Conservation (phyloP, 2,329 filamentous ascomycete genomes). For the Penicillium sp. region DNA sequence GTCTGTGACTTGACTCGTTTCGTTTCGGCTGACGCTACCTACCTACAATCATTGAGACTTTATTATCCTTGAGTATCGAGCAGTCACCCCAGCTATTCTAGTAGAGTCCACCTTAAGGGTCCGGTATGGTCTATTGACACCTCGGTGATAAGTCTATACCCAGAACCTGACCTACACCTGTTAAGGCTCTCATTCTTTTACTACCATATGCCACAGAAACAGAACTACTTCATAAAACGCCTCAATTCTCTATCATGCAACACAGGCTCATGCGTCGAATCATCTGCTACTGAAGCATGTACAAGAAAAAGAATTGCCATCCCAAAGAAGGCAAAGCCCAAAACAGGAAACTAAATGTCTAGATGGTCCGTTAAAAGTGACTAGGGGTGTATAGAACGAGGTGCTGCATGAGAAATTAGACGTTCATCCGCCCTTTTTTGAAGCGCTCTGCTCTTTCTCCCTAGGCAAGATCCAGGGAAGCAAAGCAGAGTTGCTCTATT, state of each 20-base stretch:
- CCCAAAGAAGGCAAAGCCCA: slow-evolving; percentile 3
- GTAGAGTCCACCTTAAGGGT: neutral
- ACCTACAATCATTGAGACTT: neutral
- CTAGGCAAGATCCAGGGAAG: neutral
- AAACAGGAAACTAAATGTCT: slow-evolving; percentile 6
- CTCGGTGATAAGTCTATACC: neutral
- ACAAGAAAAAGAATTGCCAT: slow-evolving; percentile 18
- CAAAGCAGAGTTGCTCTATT: neutral
- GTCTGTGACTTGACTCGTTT: neutral
- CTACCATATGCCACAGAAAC: neutral
- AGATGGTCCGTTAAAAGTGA: slow-evolving; percentile 5
- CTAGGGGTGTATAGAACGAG: slow-evolving; percentile 17
- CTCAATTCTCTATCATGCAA: slow-evolving; percentile 10
- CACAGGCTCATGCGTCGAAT: slow-evolving; percentile 9
- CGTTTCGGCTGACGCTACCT: neutral
- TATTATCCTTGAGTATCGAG: neutral
- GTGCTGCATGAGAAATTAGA: slow-evolving; percentile 18
- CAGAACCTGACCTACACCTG: neutral
- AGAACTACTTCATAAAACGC: neutral
- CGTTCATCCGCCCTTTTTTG: slow-evolving; percentile 9
- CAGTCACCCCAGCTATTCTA: neutral
- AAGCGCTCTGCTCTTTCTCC: neutral
- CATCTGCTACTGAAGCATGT: slow-evolving; percentile 20
- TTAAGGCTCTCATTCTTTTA: neutral
- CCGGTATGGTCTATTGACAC: neutral